Conservation (phyloP, 805 yeast species). For the Saturnispora besseyi region DNA sequence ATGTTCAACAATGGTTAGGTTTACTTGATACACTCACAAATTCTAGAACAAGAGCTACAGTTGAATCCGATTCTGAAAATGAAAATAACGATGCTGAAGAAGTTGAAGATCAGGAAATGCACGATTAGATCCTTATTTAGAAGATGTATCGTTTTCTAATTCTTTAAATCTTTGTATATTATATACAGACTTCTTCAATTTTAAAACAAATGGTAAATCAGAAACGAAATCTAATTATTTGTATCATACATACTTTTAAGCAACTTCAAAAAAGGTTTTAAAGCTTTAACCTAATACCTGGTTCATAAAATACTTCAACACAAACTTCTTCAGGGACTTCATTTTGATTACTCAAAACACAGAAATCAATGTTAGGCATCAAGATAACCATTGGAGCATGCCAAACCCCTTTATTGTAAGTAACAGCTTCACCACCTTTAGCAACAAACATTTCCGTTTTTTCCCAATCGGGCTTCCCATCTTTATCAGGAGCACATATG, state of each 20-base stretch:
- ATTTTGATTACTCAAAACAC: conserved; percentile 81
- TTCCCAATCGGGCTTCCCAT: conserved; percentile 51
- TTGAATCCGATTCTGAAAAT: conserved; percentile 24
- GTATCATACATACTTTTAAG: no score
- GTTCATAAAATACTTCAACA: conserved; percentile 65
- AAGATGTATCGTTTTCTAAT: neutral
- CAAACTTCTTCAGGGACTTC: conserved; percentile 74
- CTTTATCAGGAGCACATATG: conserved; percentile 53
- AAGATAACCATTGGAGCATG: conserved; percentile 95
- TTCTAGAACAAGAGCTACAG: conserved; percentile 39
- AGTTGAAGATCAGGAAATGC: conserved; percentile 19
- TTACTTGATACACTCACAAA: conserved; percentile 58
- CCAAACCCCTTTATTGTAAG: conserved; percentile 83
- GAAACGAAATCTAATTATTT: no score
- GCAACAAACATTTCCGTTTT: conserved; percentile 62
- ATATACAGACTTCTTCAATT: neutral
- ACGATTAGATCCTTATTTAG: neutral
- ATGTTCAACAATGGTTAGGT: conserved; percentile 76
- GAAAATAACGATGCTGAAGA: conserved; percentile 20
- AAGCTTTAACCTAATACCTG: conserved; percentile 39
- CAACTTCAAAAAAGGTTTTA: neutral
- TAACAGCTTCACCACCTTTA: conserved; percentile 79
- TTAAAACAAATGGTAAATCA: neutral
- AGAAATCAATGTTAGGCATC: conserved; percentile 62
- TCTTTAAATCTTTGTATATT: neutral